Conservation (phyloP, 2,329 filamentous ascomycete species). For the Aspergillus sp. region DNA sequence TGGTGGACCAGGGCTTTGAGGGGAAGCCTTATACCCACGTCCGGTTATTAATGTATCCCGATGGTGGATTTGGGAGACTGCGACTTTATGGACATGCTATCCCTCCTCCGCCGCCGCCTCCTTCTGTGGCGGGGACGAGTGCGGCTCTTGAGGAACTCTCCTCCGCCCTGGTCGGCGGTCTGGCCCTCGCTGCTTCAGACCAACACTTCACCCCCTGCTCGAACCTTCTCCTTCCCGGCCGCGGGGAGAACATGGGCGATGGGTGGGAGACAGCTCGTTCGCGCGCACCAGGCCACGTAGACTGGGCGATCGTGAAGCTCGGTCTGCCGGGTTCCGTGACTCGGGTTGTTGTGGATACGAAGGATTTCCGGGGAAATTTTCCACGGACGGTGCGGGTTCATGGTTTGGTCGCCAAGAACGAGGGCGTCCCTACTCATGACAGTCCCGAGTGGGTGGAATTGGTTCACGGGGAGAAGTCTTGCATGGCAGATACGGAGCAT, state of each 20-base stretch:
- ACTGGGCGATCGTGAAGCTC: slow-evolving; percentile 36
- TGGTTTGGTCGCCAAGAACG: slow-evolving; percentile 18
- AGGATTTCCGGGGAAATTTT: slow-evolving; percentile 40
- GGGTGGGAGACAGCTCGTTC: slow-evolving; percentile 39
- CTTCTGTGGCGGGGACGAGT: slow-evolving; percentile 3
- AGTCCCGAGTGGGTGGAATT: slow-evolving; percentile 31
- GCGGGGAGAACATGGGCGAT: slow-evolving; percentile 39
- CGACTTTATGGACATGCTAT: slow-evolving; percentile 37
- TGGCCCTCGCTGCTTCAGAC: slow-evolving; percentile 33
- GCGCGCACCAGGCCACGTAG: slow-evolving; percentile 31
- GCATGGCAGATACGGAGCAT: slow-evolving; percentile 35
- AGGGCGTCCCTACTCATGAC: slow-evolving; percentile 24
- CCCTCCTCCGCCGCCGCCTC: slow-evolving; percentile 19
- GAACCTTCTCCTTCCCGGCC: slow-evolving; percentile 35
- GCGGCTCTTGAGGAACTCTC: slow-evolving; percentile 30
- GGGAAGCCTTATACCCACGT: slow-evolving; percentile 36
- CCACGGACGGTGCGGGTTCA: slow-evolving; percentile 34
- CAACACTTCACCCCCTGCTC: slow-evolving; percentile 36
- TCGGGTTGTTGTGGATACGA: slow-evolving; percentile 36
- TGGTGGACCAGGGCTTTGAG: slow-evolving; percentile 18
- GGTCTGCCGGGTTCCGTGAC: slow-evolving; percentile 32
- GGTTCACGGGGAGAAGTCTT: slow-evolving; percentile 28
- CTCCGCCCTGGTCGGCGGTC: slow-evolving; percentile 33
- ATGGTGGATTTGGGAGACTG: slow-evolving; percentile 38
- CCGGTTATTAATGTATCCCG: slow-evolving; percentile 38